A percentile compares a stretch with the other conserved stretches of the same genome.
Evolutionary conservation across 176 grass and related monocot species (phyloP).

Genomic region (Oryza australiensis): DNA sequence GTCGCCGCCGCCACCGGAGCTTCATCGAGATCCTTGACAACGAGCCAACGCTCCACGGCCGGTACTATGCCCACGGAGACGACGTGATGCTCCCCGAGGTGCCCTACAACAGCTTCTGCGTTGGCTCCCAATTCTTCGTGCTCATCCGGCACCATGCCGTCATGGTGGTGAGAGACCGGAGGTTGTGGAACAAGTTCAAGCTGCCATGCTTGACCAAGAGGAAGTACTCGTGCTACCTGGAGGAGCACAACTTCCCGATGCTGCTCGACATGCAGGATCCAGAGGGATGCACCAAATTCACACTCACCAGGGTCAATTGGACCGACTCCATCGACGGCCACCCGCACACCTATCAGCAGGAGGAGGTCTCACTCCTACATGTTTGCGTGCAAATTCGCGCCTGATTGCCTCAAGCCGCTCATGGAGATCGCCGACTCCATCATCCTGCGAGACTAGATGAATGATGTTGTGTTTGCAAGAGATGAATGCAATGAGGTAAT

Average conservation of each 20-base stretch:
- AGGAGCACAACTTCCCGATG: conserved; percentile 97
- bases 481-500: conserved; percentile 42
- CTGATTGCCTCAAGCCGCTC: conserved; percentile 53
- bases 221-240: conserved; percentile 74
- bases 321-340: conserved; percentile 65
- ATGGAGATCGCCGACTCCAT: conserved; percentile 70
- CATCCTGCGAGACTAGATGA: conserved; percentile 71
- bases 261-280: conserved; percentile 95
- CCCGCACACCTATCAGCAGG: conserved; percentile 71
- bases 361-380: conserved; percentile 77
- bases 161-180: conserved; percentile 75
- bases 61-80: conserved; percentile 83
- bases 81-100: conserved; percentile 84
- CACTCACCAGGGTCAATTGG: conserved; percentile 92
- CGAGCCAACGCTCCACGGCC: conserved; percentile 62
- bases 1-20: conserved; percentile 51
- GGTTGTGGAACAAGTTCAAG: conserved; percentile 96
- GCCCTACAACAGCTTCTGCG: conserved; percentile 74
- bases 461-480: neutral
- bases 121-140: conserved; percentile 92
- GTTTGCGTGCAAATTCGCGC: conserved; percentile 84
- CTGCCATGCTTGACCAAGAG: conserved; percentile 66
- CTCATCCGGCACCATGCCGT: conserved; percentile 67
- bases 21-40: conserved; percentile 91
- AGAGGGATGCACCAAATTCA: conserved; percentile 65